Percentiles rank a stretch among this genome's conserved stretches.
These are phyloP conservation scores for Neofusicoccum parvum DNA, from an alignment of 2,329 filamentous ascomycete genomes.

Conservation along the genomic window DNA sequence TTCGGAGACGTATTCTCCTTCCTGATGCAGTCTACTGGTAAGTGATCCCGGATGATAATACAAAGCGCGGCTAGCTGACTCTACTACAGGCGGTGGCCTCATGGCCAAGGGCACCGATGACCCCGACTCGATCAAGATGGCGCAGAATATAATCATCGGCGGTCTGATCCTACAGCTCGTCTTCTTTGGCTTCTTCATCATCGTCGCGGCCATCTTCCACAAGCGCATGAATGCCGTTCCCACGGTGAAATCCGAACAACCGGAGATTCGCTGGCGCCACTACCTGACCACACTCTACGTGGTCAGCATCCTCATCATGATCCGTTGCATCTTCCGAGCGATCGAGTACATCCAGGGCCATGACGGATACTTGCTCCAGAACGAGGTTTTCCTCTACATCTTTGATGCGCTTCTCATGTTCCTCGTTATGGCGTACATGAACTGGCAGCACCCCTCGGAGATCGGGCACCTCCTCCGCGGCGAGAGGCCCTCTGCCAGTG, in stretches of 20 bases:
- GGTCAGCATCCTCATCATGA: slow-evolving; percentile 49
- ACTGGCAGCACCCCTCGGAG: slow-evolving; percentile 40
- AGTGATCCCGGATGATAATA: neutral
- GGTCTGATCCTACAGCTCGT: slow-evolving; percentile 37
- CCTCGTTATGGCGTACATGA: slow-evolving; percentile 45
- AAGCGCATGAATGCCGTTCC: slow-evolving; percentile 18
- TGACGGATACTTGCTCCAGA: slow-evolving; percentile 46
- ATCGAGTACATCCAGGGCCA: slow-evolving; percentile 52
- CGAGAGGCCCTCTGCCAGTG: neutral
- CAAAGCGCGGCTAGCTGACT: neutral
- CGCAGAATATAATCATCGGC: slow-evolving; percentile 25
- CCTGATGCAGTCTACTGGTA: slow-evolving; percentile 37
- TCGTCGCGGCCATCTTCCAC: slow-evolving; percentile 35
- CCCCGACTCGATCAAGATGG: neutral
- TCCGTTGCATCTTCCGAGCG: slow-evolving; percentile 53
- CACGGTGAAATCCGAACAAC: neutral
- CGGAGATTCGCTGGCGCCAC: slow-evolving; percentile 31
- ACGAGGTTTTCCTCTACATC: slow-evolving; percentile 51
- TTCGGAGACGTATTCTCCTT: slow-evolving; percentile 47
- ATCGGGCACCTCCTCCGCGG: slow-evolving; percentile 23
- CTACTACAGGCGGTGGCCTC: neutral
- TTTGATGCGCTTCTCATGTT: slow-evolving; percentile 53
- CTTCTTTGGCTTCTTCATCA: slow-evolving; percentile 36
- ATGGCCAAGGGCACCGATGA: slow-evolving; percentile 2
- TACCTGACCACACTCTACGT: slow-evolving; percentile 48